A percentile compares a stretch with the other conserved stretches of the same genome.
Evolutionary conservation across 2,329 filamentous ascomycete genomes (phyloP).

Genomic region (Coccinonectria pachysandricola): DNA sequence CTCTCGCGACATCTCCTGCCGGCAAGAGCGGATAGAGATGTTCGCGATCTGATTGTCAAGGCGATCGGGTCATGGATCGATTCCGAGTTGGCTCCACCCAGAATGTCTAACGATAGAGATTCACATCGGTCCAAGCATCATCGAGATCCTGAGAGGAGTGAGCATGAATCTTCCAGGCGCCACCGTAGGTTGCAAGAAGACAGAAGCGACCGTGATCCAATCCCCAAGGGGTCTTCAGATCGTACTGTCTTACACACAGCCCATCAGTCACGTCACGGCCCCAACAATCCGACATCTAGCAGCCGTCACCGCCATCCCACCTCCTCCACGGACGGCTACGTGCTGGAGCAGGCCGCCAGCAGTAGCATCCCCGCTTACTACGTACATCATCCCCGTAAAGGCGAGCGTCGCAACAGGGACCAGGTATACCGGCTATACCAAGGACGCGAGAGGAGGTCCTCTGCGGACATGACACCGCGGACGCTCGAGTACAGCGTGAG

Average conservation of each 20-base stretch:
- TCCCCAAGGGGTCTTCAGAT: no score
- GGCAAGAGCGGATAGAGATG: constrained; percentile 40
- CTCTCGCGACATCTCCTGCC: constrained; percentile 67
- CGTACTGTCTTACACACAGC: no score
- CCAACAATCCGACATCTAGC: no score
- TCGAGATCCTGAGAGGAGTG: constrained; percentile 8
- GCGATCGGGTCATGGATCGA: constrained; percentile 39
- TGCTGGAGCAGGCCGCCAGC: no score
- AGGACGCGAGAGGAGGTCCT: constrained; percentile 9
- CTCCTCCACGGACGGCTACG: no score
- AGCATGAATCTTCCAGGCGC: constrained; percentile 8
- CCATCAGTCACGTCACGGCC: no score
- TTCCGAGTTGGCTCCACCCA: constrained; percentile 7
- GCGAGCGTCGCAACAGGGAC: constrained; percentile 12
- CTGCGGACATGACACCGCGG: constrained; percentile 10
- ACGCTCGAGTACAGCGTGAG: background rate
- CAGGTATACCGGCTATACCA: constrained; percentile 21
- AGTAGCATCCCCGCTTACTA: no score
- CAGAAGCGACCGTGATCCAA: no score
- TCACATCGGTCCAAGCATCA: constrained; percentile 6
- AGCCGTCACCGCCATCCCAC: no score
- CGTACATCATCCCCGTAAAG: no score
- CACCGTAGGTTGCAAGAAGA: constrained; percentile 11
- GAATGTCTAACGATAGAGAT: constrained; percentile 9
- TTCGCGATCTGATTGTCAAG: constrained; percentile 50